phyloP scores from a whole-genome alignment of 2,329 filamentous ascomycete species.

The Cladosporium sp. region DNA sequence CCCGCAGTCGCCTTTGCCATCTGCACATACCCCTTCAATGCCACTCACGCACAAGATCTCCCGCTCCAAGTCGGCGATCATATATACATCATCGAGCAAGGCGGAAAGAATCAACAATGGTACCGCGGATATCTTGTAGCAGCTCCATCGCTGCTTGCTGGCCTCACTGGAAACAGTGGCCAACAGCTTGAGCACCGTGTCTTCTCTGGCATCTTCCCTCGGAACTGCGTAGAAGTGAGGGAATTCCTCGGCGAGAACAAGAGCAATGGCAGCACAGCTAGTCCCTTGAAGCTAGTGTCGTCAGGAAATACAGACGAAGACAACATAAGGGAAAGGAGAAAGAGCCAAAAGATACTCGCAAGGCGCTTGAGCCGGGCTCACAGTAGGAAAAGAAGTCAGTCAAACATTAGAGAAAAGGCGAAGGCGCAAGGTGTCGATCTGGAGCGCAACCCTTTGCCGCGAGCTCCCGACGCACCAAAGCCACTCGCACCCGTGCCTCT shows the following conservation, averaged over 20 bases:
- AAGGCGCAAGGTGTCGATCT: slow-evolving; percentile 26
- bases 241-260: slow-evolving; percentile 82
- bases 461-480: slow-evolving; percentile 68
- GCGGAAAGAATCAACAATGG: slow-evolving; percentile 81
- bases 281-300: not conserved
- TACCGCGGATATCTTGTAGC: slow-evolving; percentile 93
- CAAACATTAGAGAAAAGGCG: slow-evolving; percentile 17
- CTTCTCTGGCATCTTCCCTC: slow-evolving; percentile 97
- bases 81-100: slow-evolving; percentile 97
- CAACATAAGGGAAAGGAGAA: slow-evolving; percentile 26
- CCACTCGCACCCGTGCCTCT: slow-evolving; percentile 93
- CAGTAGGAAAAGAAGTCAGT: slow-evolving; percentile 31
- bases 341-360: slow-evolving; percentile 33
- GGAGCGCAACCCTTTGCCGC: slow-evolving; percentile 39
- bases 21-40: slow-evolving; percentile 89
- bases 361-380: slow-evolving; percentile 33
- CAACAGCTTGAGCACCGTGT: slow-evolving; percentile 93
- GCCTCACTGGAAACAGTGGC: slow-evolving; percentile 84
- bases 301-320: slow-evolving; percentile 21
- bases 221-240: slow-evolving; percentile 90
- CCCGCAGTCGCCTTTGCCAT: slow-evolving; percentile 97
- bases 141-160: slow-evolving; percentile 87
- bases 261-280: slow-evolving; percentile 26
- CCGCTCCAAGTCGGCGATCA: slow-evolving; percentile 98
- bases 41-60: slow-evolving; percentile 82